A percentile compares a stretch with the other conserved stretches of the same genome.
Conservation (phyloP, 1,139 yeast genomes). For the Debaryomyces sp. region DNA sequence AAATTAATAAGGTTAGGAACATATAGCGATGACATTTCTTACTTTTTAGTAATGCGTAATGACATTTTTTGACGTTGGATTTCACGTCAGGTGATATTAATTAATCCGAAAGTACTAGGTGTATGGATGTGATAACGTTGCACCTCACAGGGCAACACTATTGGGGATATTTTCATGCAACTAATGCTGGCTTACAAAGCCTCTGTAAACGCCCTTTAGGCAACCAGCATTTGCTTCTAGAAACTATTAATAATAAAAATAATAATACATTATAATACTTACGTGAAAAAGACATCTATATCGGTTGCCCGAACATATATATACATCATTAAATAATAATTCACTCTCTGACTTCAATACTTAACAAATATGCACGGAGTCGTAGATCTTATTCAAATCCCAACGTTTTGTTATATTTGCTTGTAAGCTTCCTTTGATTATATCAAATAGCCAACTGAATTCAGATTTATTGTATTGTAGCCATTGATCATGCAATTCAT, state of each 20-base stretch:
- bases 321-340: not conserved
- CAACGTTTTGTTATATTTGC: slow-evolving; percentile 53
- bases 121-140: not conserved
- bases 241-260: not conserved
- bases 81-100: not conserved
- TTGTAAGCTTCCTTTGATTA: slow-evolving; percentile 58
- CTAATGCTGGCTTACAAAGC: not conserved
- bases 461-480: slow-evolving; percentile 20
- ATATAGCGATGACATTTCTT: not conserved
- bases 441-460: slow-evolving; percentile 38
- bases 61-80: slow-evolving; percentile 1
- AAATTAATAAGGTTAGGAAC: not conserved
- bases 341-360: not conserved
- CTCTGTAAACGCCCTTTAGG: not conserved
- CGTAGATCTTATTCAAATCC: slow-evolving; percentile 43
- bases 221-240: not conserved
- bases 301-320: not conserved
- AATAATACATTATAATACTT: not conserved
- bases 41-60: not conserved
- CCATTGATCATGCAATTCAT: slow-evolving; percentile 26
- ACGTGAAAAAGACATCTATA: not conserved
- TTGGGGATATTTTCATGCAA: not conserved
- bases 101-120: not conserved
- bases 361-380: not conserved
- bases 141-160: not conserved